Percentiles rank a stretch among this genome's conserved stretches.
Conservation (phyloP, 2,329 filamentous ascomycete species). For the Fusarium hostae region DNA sequence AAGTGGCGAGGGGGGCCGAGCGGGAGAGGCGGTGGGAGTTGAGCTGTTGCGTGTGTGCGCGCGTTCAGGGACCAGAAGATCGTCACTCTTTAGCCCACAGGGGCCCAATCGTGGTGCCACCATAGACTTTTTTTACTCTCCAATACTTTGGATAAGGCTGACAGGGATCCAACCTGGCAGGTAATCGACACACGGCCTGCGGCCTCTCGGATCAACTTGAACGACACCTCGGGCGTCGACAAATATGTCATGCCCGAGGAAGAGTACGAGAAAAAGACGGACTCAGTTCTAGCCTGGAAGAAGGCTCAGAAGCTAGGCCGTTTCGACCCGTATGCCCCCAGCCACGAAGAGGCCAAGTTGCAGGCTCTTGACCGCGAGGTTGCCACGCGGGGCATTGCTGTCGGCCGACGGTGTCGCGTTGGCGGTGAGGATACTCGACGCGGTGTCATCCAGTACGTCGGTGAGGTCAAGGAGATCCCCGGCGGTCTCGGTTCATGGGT, state of each 20-base stretch:
- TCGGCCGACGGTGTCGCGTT: slow-evolving; percentile 72
- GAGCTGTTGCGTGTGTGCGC: neutral
- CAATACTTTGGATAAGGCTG: slow-evolving; percentile 44
- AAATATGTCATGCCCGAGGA: slow-evolving; percentile 90
- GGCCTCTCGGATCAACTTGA: slow-evolving; percentile 80
- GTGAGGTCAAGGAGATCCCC: slow-evolving; percentile 79
- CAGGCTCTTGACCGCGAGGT: slow-evolving; percentile 77
- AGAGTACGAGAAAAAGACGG: slow-evolving; percentile 85
- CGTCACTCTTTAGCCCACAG: slow-evolving; percentile 28
- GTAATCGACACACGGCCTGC: slow-evolving; percentile 83
- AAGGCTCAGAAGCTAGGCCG: slow-evolving; percentile 94
- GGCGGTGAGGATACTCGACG: slow-evolving; percentile 75
- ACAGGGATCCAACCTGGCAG: slow-evolving; percentile 58
- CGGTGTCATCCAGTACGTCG: slow-evolving; percentile 77
- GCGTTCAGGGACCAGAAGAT: slow-evolving; percentile 9
- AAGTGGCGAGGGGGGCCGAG: slow-evolving; percentile 31
- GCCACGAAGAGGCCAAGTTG: slow-evolving; percentile 77
- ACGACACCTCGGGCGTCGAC: slow-evolving; percentile 81
- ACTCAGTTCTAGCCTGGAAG: slow-evolving; percentile 96
- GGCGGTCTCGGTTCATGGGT: slow-evolving; percentile 74
- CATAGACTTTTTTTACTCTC: slow-evolving; percentile 19
- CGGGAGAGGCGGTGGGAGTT: slow-evolving; percentile 36
- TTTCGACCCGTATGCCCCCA: slow-evolving; percentile 87
- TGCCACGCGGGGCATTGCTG: slow-evolving; percentile 71
- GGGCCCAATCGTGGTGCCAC: slow-evolving; percentile 19